Evolutionary conservation across 495 filamentous ascomycete genomes (phyloP).

Genomic region (Immersiella caudata): DNA sequence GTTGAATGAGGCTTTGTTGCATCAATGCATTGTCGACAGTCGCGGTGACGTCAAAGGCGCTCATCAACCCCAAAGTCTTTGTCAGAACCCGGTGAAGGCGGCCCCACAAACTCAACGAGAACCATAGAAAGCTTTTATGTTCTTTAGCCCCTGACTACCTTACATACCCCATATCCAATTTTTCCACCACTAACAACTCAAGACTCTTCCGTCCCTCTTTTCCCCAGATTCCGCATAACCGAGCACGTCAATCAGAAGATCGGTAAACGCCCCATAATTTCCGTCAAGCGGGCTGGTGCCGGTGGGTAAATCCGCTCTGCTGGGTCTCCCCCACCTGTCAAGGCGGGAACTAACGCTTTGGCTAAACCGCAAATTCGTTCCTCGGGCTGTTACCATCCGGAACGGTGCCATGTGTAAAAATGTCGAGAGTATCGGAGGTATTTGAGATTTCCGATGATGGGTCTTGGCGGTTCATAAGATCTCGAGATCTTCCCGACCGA

Average conservation of each 20-base stretch:
- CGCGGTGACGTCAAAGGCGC: too few relatives aligned
- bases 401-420: not conserved
- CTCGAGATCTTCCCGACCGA: not conserved
- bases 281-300: slow-evolving; percentile 5
- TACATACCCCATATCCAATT: not conserved
- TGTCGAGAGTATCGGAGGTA: not conserved
- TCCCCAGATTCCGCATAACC: not conserved
- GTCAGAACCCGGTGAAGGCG: too few relatives aligned
- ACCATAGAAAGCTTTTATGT: too few relatives aligned
- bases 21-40: too few relatives aligned
- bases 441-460: not conserved
- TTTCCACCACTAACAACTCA: not conserved
- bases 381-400: slow-evolving; percentile 31
- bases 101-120: too few relatives aligned
- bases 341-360: slow-evolving; percentile 10
- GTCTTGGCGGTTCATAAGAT: not conserved
- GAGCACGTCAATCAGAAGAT: not conserved
- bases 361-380: slow-evolving; percentile 30
- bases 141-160: not conserved
- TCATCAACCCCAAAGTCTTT: too few relatives aligned
- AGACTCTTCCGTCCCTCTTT: not conserved
- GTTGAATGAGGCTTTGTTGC: too few relatives aligned
- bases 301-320: slow-evolving; percentile 23
- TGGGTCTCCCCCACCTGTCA: slow-evolving; percentile 5
- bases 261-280: too few relatives aligned